Conservation (phyloP, 768 basidiomycete species). For the Hebeloma cylindrosporum region DNA sequence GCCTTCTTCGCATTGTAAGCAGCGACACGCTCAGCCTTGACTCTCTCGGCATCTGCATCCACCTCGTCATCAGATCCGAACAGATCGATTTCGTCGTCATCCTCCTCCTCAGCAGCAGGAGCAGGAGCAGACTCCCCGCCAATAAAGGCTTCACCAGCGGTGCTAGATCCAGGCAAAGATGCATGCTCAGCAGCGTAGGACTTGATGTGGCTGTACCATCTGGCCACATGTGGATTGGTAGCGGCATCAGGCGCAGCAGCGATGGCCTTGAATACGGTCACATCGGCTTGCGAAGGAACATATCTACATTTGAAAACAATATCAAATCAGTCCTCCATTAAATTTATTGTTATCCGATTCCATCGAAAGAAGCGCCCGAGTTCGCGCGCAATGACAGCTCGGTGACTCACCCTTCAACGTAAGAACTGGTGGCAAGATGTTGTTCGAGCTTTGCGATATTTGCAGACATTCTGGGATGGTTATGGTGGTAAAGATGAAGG, state of each 20-base stretch:
- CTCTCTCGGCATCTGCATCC: constrained; percentile 79
- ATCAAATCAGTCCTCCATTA: neutral
- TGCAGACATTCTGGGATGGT: constrained; percentile 53
- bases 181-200: constrained; percentile 80
- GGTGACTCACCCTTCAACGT: constrained; percentile 83
- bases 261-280: constrained; percentile 85
- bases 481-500: constrained; percentile 18
- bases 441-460: constrained; percentile 75
- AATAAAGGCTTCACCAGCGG: constrained; percentile 72
- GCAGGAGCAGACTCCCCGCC: constrained; percentile 49
- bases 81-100: constrained; percentile 80
- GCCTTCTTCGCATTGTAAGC: constrained; percentile 95
- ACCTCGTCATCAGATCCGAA: constrained; percentile 86
- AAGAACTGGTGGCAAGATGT: constrained; percentile 85
- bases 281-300: constrained; percentile 92
- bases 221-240: constrained; percentile 67
- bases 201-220: constrained; percentile 95
- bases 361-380: neutral
- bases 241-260: constrained; percentile 62
- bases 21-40: constrained; percentile 92
- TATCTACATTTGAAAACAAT: constrained; percentile 51
- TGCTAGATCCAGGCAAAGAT: constrained; percentile 82
- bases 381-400: neutral
- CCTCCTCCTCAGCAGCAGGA: constrained; percentile 51
- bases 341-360: neutral